phyloP scores from a whole-genome alignment of 805 yeast species.

The Candida pini region DNA sequence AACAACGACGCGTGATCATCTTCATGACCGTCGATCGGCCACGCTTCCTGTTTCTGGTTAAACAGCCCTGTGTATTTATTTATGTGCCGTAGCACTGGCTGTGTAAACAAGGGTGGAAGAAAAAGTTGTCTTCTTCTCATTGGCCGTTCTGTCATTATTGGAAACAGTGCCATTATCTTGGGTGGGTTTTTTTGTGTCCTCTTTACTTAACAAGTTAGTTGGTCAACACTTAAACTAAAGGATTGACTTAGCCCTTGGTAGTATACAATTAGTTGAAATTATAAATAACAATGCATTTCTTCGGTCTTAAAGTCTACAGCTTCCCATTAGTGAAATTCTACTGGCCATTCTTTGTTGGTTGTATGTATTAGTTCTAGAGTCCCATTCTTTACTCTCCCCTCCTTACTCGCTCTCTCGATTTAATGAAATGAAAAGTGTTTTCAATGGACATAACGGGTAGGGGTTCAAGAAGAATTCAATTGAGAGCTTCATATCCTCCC shows the following conservation, averaged over 20 bases:
- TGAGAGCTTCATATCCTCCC: background rate
- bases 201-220: background rate
- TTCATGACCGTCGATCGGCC: too few species aligned
- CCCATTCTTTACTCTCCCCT: background rate
- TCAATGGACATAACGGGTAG: too few species aligned
- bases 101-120: too few species aligned
- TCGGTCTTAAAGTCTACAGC: slow-evolving; percentile 31
- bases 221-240: background rate
- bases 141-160: background rate
- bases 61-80: background rate
- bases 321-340: slow-evolving; percentile 51
- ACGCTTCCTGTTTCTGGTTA: background rate
- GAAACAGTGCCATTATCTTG: background rate
- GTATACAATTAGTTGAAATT: too few species aligned
- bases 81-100: too few species aligned
- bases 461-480: too few species aligned
- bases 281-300: slow-evolving; percentile 25
- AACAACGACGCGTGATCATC: too few species aligned
- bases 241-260: too few species aligned
- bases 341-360: slow-evolving; percentile 90
- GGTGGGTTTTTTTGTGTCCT: background rate
- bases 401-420: too few species aligned
- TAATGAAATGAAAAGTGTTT: too few species aligned
- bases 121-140: too few species aligned
- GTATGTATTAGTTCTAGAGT: slow-evolving; percentile 45